Evolutionary conservation across 2,329 filamentous ascomycete genomes (phyloP).

Genomic region (Penicillium sp.): DNA sequence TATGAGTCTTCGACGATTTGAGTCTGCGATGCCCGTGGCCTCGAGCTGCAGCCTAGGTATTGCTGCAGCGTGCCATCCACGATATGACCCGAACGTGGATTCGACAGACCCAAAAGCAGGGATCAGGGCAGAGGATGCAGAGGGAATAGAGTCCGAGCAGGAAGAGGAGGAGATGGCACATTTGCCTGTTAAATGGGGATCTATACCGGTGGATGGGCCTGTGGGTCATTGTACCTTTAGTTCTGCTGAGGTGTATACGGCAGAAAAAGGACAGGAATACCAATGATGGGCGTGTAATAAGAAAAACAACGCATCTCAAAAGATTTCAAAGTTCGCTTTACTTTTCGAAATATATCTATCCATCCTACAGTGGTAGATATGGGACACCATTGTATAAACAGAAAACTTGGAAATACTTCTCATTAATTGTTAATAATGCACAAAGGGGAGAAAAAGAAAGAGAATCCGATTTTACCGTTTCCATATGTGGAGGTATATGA

Average conservation of each 20-base stretch:
- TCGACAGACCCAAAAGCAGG: not conserved
- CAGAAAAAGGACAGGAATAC: not conserved
- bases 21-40: constrained; percentile 30
- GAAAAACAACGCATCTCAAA: no score
- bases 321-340: no score
- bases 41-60: constrained; percentile 38
- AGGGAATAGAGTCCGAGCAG: not conserved
- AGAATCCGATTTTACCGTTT: no score
- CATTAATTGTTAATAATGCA: no score
- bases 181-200: not conserved
- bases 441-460: no score
- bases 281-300: no score
- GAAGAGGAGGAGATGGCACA: constrained; percentile 2
- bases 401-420: no score
- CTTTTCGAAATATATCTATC: no score
- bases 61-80: constrained; percentile 36
- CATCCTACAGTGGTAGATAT: no score
- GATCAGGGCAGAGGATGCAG: not conserved
- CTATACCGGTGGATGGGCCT: not conserved
- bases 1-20: constrained; percentile 18
- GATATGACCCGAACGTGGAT: not conserved
- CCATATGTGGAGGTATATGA: no score
- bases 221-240: not conserved
- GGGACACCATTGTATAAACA: no score
- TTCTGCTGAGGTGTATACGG: not conserved